Evolutionary conservation across 768 basidiomycete genomes (phyloP).

Genomic region (Mycena rebaudengoi): DNA sequence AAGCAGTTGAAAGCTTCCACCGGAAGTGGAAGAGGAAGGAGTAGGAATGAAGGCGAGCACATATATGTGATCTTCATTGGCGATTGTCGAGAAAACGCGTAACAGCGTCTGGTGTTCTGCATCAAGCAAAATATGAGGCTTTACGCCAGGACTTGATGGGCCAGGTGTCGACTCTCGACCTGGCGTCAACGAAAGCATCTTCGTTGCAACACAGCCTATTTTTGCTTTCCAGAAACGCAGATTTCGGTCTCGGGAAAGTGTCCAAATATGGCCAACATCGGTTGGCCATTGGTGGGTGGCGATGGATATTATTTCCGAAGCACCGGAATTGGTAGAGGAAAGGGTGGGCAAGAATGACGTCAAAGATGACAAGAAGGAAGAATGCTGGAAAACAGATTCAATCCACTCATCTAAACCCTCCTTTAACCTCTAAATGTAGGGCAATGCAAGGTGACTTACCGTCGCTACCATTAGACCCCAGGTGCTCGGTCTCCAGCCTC

Average conservation of each 20-base stretch:
- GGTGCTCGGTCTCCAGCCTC: constrained; percentile 71
- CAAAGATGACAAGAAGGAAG: constrained; percentile 72
- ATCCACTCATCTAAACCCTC: constrained; percentile 68
- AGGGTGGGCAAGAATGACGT: constrained; percentile 71
- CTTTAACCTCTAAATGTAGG: constrained; percentile 27
- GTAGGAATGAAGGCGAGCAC: constrained; percentile 81
- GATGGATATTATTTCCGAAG: constrained; percentile 73
- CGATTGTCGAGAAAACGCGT: constrained; percentile 61
- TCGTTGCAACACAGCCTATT: constrained; percentile 75
- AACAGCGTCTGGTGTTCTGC: constrained; percentile 71
- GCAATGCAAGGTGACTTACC: constrained; percentile 54
- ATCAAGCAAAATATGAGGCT: constrained; percentile 61
- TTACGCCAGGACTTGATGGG: constrained; percentile 37
- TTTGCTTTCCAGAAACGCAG: constrained; percentile 87
- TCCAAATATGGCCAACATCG: constrained; percentile 79
- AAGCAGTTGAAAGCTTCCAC: constrained; percentile 83
- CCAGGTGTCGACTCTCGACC: constrained; percentile 43
- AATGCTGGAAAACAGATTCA: constrained; percentile 70
- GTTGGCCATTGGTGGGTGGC: constrained; percentile 80
- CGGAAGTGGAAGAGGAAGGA: constrained; percentile 66
- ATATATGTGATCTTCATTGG: constrained; percentile 61
- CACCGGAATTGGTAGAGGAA: constrained; percentile 53
- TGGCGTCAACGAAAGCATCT: constrained; percentile 52
- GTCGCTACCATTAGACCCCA: constrained; percentile 61
- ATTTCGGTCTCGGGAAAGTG: constrained; percentile 86